Conservation (phyloP, 176 grass and related monocot species). For the Juncus inflexus region DNA sequence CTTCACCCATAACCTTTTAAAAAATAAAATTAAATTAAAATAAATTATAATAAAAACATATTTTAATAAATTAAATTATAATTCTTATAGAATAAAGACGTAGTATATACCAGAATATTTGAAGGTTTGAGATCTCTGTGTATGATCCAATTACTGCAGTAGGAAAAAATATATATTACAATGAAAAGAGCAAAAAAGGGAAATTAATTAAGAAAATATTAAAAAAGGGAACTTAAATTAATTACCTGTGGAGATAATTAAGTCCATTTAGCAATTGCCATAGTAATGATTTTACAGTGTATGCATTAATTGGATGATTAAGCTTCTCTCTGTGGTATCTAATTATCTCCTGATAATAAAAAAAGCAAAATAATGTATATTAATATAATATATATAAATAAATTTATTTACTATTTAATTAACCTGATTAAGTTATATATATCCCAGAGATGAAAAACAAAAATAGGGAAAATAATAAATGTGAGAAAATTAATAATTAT, state of each 20-base stretch:
- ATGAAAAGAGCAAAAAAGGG: neutral
- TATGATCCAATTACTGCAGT: conserved; percentile 94
- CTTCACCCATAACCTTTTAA: conserved; percentile 91
- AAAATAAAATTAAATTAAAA: neutral
- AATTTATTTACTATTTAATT: neutral
- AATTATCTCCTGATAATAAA: conserved; percentile 69
- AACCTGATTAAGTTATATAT: too few species aligned
- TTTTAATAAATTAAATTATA: conserved; percentile 13
- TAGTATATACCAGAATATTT: conserved; percentile 78
- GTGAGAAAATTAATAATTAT: neutral
- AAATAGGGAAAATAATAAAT: neutral
- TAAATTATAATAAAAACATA: neutral
- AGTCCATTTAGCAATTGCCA: conserved; percentile 98
- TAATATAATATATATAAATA: neutral
- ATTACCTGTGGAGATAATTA: conserved; percentile 96
- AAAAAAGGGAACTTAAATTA: conserved; percentile 2
- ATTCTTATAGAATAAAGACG: conserved; percentile 15
- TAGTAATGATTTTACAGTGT: conserved; percentile 93
- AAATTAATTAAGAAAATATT: too few species aligned
- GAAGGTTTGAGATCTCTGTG: conserved; percentile 98
- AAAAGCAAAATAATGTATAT: conserved; percentile 11
- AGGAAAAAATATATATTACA: conserved; percentile 10
- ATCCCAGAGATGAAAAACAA: too few species aligned
- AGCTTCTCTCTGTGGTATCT: conserved; percentile 97
- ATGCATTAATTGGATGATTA: conserved; percentile 53